Evolutionary conservation across 2,329 filamentous ascomycete species (phyloP).

Genomic region (Beauveria brongniartii): DNA sequence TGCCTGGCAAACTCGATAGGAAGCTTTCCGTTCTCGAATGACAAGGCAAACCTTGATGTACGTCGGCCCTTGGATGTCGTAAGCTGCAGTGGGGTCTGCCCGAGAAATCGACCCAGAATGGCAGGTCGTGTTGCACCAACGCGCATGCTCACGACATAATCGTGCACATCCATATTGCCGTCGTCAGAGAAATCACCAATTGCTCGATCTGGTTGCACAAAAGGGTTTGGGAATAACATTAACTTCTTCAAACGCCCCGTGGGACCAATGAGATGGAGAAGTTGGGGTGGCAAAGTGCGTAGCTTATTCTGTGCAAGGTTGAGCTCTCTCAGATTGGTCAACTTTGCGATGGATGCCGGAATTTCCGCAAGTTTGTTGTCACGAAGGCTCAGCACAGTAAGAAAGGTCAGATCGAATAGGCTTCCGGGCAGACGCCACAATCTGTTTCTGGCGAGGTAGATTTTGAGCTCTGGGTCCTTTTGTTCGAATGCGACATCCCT

Average conservation of each 20-base stretch:
- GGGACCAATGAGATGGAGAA: slow-evolving; percentile 46
- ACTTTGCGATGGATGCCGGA: slow-evolving; percentile 48
- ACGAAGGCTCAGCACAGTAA: slow-evolving; percentile 59
- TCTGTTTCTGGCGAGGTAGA: slow-evolving; percentile 54
- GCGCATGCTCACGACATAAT: slow-evolving; percentile 7
- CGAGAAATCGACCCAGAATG: slow-evolving; percentile 9
- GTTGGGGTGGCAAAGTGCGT: slow-evolving; percentile 52
- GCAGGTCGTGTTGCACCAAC: neutral
- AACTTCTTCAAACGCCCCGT: slow-evolving; percentile 41
- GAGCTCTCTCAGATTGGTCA: slow-evolving; percentile 51
- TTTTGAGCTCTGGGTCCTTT: slow-evolving; percentile 48
- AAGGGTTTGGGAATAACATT: slow-evolving; percentile 56
- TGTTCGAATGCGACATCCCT: slow-evolving; percentile 52
- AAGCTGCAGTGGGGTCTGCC: slow-evolving; percentile 4
- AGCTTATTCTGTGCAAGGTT: slow-evolving; percentile 60
- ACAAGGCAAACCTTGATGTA: slow-evolving; percentile 1
- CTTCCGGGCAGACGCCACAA: slow-evolving; percentile 49
- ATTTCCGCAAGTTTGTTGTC: slow-evolving; percentile 55
- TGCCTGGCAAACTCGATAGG: slow-evolving; percentile 15
- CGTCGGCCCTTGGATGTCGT: slow-evolving; percentile 7
- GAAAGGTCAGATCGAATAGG: slow-evolving; percentile 52
- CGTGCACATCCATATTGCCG: slow-evolving; percentile 11
- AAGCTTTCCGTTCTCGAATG: neutral
- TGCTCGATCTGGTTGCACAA: slow-evolving; percentile 35
- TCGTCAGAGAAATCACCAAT: slow-evolving; percentile 1